phyloP scores from a whole-genome alignment of 1,284 basidiomycete genomes.

The Cutaneotrichosporon sp. region DNA sequence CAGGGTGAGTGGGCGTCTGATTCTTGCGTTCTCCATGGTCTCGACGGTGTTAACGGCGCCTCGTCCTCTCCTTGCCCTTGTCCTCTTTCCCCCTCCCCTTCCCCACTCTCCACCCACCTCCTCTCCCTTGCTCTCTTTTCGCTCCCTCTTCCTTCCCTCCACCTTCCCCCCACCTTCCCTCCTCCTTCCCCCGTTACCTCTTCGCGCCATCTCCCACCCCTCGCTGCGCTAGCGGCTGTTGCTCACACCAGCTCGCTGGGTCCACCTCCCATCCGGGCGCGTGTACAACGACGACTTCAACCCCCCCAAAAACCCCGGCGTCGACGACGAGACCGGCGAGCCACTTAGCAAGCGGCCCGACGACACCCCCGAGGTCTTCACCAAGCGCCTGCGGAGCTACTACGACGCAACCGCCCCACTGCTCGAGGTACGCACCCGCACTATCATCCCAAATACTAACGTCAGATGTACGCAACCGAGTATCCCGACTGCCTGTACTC shows the following conservation, averaged over 20 bases:
- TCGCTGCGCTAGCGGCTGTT: too few relatives aligned
- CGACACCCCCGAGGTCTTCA: slow-evolving; percentile 85
- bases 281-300: slow-evolving; percentile 93
- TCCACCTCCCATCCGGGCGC: slow-evolving; percentile 87
- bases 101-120: slow-evolving; percentile 10
- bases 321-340: slow-evolving; percentile 91
- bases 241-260: slow-evolving; percentile 69
- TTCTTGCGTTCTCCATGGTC: too few relatives aligned
- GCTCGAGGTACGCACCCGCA: slow-evolving; percentile 54
- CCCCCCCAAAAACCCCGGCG: slow-evolving; percentile 78
- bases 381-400: slow-evolving; percentile 74
- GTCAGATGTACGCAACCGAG: slow-evolving; percentile 65
- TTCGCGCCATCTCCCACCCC: too few relatives aligned
- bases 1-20: slow-evolving; percentile 55
- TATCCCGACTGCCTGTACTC: slow-evolving; percentile 65
- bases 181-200: too few relatives aligned
- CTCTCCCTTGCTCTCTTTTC: slow-evolving; percentile 83
- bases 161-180: too few relatives aligned
- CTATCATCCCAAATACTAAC: neutral
- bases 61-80: too few relatives aligned
- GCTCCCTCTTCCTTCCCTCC: slow-evolving; percentile 60
- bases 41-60: too few relatives aligned
- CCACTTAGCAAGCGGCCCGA: slow-evolving; percentile 84
- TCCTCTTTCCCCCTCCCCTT: neutral
- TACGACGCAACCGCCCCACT: slow-evolving; percentile 86